These are phyloP conservation scores for Fragosphaeria purpurea DNA, from an alignment of 2,329 filamentous ascomycete species.

Conservation along the genomic window DNA sequence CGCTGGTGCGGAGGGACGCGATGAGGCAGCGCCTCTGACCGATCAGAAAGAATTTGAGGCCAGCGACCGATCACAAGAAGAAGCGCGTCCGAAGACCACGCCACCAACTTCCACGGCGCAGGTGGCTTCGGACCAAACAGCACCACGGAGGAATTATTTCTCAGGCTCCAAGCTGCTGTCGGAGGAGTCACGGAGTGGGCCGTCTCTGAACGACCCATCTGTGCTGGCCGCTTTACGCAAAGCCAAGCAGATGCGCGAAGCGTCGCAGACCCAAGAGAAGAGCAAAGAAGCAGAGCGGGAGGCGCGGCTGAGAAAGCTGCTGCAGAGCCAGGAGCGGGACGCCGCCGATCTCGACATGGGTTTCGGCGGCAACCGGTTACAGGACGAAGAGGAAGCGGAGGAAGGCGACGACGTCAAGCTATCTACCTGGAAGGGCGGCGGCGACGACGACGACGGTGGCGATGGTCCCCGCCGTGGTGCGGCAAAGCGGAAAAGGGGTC, in stretches of 20 bases:
- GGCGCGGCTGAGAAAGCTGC: slow-evolving; percentile 62
- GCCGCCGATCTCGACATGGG: slow-evolving; percentile 89
- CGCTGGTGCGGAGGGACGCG: neutral
- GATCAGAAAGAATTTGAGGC: slow-evolving; percentile 8
- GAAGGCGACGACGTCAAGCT: slow-evolving; percentile 57
- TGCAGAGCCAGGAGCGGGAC: slow-evolving; percentile 66
- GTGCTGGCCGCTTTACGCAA: slow-evolving; percentile 79
- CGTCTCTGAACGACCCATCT: slow-evolving; percentile 61
- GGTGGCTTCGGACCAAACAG: slow-evolving; percentile 11
- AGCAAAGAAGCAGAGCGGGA: slow-evolving; percentile 42
- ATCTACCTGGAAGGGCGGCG: slow-evolving; percentile 40
- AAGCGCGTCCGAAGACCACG: slow-evolving; percentile 24
- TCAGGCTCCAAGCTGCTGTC: slow-evolving; percentile 48
- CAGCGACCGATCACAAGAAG: slow-evolving; percentile 1
- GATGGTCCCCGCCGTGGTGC: slow-evolving; percentile 34
- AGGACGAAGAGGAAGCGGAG: slow-evolving; percentile 79
- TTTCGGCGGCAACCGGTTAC: slow-evolving; percentile 79
- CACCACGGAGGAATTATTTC: slow-evolving; percentile 50
- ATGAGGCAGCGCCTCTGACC: slow-evolving; percentile 11
- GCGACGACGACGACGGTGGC: slow-evolving; percentile 39
- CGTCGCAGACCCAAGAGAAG: slow-evolving; percentile 28
- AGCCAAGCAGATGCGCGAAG: slow-evolving; percentile 56
- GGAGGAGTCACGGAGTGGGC: slow-evolving; percentile 38
- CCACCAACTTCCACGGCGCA: slow-evolving; percentile 24
- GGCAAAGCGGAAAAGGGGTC: slow-evolving; percentile 56